Base-by-base conservation (phyloP, 148 eudicot species). In the Chenopodium suecicum region DNA sequence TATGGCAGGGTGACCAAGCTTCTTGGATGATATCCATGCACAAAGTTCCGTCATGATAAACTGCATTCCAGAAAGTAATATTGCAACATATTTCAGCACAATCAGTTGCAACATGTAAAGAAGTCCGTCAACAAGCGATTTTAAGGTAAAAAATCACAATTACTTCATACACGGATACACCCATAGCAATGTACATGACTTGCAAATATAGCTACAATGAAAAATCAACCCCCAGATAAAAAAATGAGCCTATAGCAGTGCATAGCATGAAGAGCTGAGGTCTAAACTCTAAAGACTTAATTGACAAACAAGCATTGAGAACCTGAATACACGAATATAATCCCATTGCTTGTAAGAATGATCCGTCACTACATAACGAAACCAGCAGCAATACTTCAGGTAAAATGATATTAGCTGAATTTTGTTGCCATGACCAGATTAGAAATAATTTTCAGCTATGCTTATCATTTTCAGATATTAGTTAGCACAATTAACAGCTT, bases 1-100 rank as follows among this genome's bases (percentile, higher is more conserved):
- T 85, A 58, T 85, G 87, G 62, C 87, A 82, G 32, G 87, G 87
- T 44, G 87, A 85, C 87, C 87, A 85, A 74, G 87, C 87, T 56
- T 85, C 87, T 70, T 85, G 87, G 67, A 85, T 85, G 71, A 81
- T 85, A 71, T 85, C 84, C 87, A 85, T 85, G 80, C 87, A 85
- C 79, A 85, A 79, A 2, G 87, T 82, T 58, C 87, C 87, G 46
- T 85, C 87, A 14, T 82, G 84, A 70, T 85, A 85, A 78, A 85
- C 87, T 85, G 82, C 37, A 58, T 62, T 56, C 17, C 62, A 14
- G 22, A 56, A 56, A 13, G 62, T 19, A 54, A 54, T 17, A 16
- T 54, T 54, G 60, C 60, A 54, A 14, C 16, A 54, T 1, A 22
- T 14, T 56, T 56, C 62, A 17, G 22, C 62, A 56, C 22, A 56